Evolutionary conservation across 2,329 filamentous ascomycete genomes (phyloP), one percentile per base, ranked within the genome.

Genomic region (Hypoxylon sp.): DNA sequence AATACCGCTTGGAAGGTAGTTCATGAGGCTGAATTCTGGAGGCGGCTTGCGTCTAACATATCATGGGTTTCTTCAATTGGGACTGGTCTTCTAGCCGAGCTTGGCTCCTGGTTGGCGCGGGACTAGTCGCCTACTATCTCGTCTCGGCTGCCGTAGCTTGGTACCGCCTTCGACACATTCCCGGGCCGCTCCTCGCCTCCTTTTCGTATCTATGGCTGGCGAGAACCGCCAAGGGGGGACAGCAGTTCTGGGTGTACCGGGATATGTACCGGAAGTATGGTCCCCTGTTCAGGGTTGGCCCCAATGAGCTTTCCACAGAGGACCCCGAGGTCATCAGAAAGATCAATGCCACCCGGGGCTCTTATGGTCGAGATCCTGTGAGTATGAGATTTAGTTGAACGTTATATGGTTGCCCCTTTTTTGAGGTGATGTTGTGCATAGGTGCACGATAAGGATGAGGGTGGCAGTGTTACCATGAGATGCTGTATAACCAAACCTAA

Each of bases 141-240:
- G 29, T 49, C n/a, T 60, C 61, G 9, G 57, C 63, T 16, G 29
- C 64, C 35, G 44, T 34, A 11, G 31, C 59, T 15, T 75, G 73
- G 58, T 61, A 51, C 19, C 69, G 73, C 17, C 68, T 78, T 5
- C 67, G 71, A 7, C 69, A 75, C 50, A 65, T 77, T 44, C 68
- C 68, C 4, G 75, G 75, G 0, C 75, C 75, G 4, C 57, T 58
- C 11, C 37, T 65, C 2, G 72, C 73, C 1, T 66, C 58, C 0
- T 67, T 77, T 23, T 74, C 75, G 0, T 73, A 72, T 42, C 62
- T 70, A 55, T 78, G 73, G 72, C 59, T 76, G 13, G 53, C 71
- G 7, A 61, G 57, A 11, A 60, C 55, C 6, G 66, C 70, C 2
- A 56, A 62, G 3, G 65, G 67, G 6, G 72, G 71, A 3, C 48